phyloP scores from a whole-genome alignment of 2,329 filamentous ascomycete species.

The Tolypocladium pustulatum region DNA sequence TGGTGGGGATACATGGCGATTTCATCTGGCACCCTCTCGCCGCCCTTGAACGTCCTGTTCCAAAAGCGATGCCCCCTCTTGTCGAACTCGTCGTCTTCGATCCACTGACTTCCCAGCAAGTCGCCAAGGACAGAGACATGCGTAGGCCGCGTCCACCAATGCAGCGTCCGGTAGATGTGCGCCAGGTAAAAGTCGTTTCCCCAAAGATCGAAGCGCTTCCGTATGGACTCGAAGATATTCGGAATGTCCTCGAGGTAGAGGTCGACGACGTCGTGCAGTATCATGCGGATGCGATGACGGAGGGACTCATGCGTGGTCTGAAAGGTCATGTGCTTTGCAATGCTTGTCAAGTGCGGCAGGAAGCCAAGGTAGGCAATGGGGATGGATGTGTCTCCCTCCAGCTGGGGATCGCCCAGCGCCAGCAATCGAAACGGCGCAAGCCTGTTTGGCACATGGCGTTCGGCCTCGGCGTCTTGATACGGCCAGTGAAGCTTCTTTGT shows the following conservation, averaged over 20 bases:
- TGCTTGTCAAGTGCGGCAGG: constrained; percentile 42
- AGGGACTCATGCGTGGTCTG: constrained; percentile 33
- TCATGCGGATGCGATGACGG: constrained; percentile 40
- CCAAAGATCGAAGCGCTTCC: constrained; percentile 78
- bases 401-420: constrained; percentile 80
- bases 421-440: constrained; percentile 75
- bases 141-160: constrained; percentile 77
- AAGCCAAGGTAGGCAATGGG: constrained; percentile 43
- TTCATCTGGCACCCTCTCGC: constrained; percentile 50
- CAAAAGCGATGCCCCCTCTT: constrained; percentile 66
- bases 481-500: constrained; percentile 33
- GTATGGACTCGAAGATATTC: constrained; percentile 51
- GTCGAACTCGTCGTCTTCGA: constrained; percentile 74
- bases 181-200: constrained; percentile 94
- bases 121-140: constrained; percentile 87
- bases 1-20: constrained; percentile 35
- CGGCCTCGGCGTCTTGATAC: constrained; percentile 12
- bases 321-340: constrained; percentile 36
- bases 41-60: constrained; percentile 65
- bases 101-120: constrained; percentile 90
- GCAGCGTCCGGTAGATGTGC: constrained; percentile 76
- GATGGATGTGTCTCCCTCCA: constrained; percentile 85
- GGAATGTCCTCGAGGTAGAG: constrained; percentile 59
- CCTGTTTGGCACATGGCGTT: constrained; percentile 13
- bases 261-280: constrained; percentile 49